Conservation (phyloP, 768 basidiomycete genomes). For the Macrolepiota fuliginosa region DNA sequence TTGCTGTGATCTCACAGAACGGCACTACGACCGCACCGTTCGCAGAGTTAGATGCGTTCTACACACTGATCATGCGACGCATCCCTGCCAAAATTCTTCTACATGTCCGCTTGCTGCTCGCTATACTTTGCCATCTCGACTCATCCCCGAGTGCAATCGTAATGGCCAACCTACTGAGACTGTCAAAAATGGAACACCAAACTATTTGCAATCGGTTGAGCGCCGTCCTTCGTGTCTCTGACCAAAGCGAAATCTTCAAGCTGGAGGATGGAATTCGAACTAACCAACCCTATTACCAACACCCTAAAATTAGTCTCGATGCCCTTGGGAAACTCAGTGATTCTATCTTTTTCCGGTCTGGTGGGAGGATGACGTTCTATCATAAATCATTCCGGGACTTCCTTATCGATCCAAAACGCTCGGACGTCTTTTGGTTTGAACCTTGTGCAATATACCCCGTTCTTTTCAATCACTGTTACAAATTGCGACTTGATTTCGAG, state of each 20-base stretch:
- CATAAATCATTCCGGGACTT: background rate
- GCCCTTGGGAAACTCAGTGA: background rate
- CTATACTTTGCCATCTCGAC: background rate
- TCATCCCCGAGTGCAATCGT: background rate
- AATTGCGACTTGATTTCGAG: background rate
- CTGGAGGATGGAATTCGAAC: background rate
- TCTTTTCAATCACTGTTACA: background rate
- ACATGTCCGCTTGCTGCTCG: slow-evolving; percentile 27
- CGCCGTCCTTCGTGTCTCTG: background rate
- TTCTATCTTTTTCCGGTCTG: background rate
- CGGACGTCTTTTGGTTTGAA: background rate
- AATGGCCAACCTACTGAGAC: background rate
- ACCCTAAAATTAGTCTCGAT: background rate
- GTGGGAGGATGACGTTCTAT: background rate
- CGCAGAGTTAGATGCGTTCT: slow-evolving; percentile 16
- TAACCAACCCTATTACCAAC: background rate
- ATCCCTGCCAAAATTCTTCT: slow-evolving; percentile 27
- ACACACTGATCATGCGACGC: slow-evolving; percentile 6
- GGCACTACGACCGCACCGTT: background rate
- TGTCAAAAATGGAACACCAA: background rate
- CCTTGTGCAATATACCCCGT: background rate
- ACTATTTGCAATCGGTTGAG: background rate
- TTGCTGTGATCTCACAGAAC: background rate
- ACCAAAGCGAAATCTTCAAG: background rate
- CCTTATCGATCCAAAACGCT: background rate